Percentiles rank a stretch among this genome's conserved stretches.
Evolutionary conservation across 2,329 filamentous ascomycete species (phyloP).

Genomic region (Talaromyces sp.): DNA sequence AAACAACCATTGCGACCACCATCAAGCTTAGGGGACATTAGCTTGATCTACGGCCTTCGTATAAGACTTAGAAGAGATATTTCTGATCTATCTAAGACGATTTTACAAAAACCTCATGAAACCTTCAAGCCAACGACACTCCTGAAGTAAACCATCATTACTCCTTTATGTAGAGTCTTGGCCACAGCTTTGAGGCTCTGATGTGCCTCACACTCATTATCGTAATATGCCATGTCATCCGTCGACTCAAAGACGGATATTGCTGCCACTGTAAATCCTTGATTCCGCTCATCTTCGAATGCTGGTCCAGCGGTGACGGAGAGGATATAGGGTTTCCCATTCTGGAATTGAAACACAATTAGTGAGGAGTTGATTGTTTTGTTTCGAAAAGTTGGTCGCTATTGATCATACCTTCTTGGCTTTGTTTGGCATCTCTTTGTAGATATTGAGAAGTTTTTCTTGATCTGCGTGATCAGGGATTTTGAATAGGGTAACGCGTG

Average conservation of each 20-base stretch:
- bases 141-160: slow-evolving; percentile 3
- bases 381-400: neutral
- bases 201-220: slow-evolving; percentile 9
- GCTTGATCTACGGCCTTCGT: neutral
- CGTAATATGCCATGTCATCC: slow-evolving; percentile 4
- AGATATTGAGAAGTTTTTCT: slow-evolving; percentile 1
- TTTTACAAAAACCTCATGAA: neutral
- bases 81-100: neutral
- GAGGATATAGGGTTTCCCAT: slow-evolving; percentile 3
- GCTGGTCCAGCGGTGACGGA: neutral
- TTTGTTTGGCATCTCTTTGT: slow-evolving; percentile 8
- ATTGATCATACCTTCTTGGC: slow-evolving; percentile 7
- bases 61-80: neutral
- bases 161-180: neutral
- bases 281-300: neutral
- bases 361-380: neutral
- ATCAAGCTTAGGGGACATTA: neutral
- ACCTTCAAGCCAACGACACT: neutral
- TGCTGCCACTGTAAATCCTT: neutral
- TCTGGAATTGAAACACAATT: neutral
- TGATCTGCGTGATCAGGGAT: slow-evolving; percentile 11
- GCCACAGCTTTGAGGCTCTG: neutral
- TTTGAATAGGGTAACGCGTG: slow-evolving; percentile 12
- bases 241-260: neutral
- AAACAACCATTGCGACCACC: neutral